Percentiles rank a stretch among this genome's conserved stretches.
These are phyloP conservation scores for Sutorius eximius DNA, from an alignment of 1,284 basidiomycete genomes.

Conservation along the genomic window DNA sequence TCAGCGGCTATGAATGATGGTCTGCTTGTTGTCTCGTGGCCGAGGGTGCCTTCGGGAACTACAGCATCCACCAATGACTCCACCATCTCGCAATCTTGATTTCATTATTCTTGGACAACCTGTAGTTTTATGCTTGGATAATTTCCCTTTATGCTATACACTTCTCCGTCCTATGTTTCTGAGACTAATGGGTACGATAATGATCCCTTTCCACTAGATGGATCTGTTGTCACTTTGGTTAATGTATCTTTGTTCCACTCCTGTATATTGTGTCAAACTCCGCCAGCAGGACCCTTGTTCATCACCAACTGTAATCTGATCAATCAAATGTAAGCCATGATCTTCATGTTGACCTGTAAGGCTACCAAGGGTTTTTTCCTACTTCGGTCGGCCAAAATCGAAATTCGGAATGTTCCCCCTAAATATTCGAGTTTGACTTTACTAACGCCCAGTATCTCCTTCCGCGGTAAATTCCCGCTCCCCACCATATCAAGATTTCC, in stretches of 20 bases:
- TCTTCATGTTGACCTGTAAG: neutral
- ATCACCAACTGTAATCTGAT: constrained; percentile 8
- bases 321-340: neutral
- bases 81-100: constrained; percentile 5
- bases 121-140: neutral
- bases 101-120: neutral
- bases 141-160: constrained; percentile 9
- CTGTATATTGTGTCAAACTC: neutral
- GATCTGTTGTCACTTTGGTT: neutral
- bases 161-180: neutral
- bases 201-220: neutral
- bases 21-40: constrained; percentile 33
- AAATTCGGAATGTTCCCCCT: neutral
- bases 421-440: constrained; percentile 8
- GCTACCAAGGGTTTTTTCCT: neutral
- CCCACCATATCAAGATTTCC: constrained; percentile 5
- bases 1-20: constrained; percentile 38
- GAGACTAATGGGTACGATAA: constrained; percentile 21
- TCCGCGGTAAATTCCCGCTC: constrained; percentile 8
- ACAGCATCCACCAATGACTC: constrained; percentile 16
- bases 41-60: constrained; percentile 20
- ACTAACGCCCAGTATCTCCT: constrained; percentile 6
- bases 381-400: constrained; percentile 1
- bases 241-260: neutral
- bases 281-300: neutral